These are phyloP conservation scores for Magnaporthales sp. DNA, from an alignment of 2,329 filamentous ascomycete genomes.

Conservation along the genomic window DNA sequence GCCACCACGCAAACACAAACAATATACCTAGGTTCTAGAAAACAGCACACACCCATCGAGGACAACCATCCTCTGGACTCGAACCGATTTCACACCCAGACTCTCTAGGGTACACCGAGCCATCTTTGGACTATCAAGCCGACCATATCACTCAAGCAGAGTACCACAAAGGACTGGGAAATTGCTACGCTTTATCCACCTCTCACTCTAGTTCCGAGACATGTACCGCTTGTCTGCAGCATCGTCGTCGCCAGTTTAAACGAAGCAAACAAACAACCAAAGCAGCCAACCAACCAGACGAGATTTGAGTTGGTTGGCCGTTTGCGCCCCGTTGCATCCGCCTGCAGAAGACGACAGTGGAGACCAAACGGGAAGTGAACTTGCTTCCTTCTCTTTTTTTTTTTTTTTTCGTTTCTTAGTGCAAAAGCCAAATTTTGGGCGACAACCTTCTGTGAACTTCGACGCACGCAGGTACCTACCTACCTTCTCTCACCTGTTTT, in stretches of 20 bases:
- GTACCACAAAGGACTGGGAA: background rate
- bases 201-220: background rate
- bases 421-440: background rate
- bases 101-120: background rate
- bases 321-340: background rate
- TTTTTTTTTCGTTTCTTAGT: background rate
- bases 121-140: too few species aligned
- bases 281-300: background rate
- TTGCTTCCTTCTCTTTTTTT: background rate
- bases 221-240: constrained; percentile 4
- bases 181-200: background rate
- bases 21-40: too few species aligned
- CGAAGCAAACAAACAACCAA: background rate
- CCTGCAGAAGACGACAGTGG: background rate
- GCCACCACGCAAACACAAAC: too few species aligned
- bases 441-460: background rate
- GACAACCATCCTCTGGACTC: background rate
- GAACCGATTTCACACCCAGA: background rate
- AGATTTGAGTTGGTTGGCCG: background rate
- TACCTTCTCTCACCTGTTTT: background rate
- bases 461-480: background rate
- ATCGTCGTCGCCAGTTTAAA: background rate
- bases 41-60: background rate
- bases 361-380: background rate
- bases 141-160: too few species aligned